Evolutionary conservation across 768 basidiomycete species (phyloP), one percentile per base, ranked within the genome.

Genomic region (Pleurotus citrinopileatus): DNA sequence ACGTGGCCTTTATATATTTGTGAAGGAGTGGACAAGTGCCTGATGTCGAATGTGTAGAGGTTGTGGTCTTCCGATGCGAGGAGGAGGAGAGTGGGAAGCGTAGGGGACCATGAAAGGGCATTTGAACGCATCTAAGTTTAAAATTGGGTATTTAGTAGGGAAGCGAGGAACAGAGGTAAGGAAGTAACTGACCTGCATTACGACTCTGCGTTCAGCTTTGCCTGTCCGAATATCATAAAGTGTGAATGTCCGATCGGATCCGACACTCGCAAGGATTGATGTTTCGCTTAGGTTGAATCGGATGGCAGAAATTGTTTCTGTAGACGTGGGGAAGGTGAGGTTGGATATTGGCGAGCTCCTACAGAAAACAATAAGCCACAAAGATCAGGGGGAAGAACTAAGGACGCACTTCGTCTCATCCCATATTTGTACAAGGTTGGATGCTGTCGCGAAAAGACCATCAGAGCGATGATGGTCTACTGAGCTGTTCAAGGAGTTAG

Each of bases 21-120:
- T 1, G 84, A 91, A 3, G 97, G 93, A 1, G 81, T 76, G 10
- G 80, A 72, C 20, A 99, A 78, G 53, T 89, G 82, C 38, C 97
- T 83, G 46, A 98, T 88, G 64, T 99, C 97, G 68, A 97, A 99
- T 0, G 97, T 98, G 69, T 98, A 98, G 22, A 98, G 78, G 63
- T 98, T 97, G 73, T 98, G 95, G 64, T 98, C 96, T 75, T 98
- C 97, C 0, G 95, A 98, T n/a, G 92, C 97, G 5, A 98, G 81
- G 6, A 99, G 82, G 34, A 98, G 73, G 3, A 87, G 77, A 0
- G 95, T 98, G 2, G 97, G 97, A 65, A 94, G 87, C 0, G 93
- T 96, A 0, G 97, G 97, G 25, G 94, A 98, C 95, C 95, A 99
- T 12, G 93, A 80, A 1, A 99, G 77, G 6, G 89, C 79, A 61